These are phyloP conservation scores for Aspergillus sp. DNA, from an alignment of 2,329 filamentous ascomycete genomes.

Conservation along the genomic window DNA sequence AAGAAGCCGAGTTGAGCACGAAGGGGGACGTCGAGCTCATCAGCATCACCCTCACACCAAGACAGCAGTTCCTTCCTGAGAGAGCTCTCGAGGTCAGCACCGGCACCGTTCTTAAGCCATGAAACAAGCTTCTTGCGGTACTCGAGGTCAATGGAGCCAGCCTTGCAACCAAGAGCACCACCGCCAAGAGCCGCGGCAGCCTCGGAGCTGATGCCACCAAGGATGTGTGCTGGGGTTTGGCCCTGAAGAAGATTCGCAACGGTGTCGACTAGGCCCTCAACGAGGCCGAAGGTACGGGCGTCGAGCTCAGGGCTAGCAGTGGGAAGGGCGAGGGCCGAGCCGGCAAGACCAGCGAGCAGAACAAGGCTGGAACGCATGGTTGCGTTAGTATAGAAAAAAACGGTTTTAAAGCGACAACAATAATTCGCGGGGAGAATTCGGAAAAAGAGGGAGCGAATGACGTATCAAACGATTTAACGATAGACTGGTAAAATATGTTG, in stretches of 20 bases:
- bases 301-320: slow-evolving; percentile 26
- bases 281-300: slow-evolving; percentile 25
- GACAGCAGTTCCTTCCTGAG: slow-evolving; percentile 30
- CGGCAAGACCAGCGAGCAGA: slow-evolving; percentile 35
- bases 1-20: slow-evolving; percentile 34
- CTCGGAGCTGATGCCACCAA: slow-evolving; percentile 32
- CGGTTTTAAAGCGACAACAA: slow-evolving; percentile 15
- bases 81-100: slow-evolving; percentile 23
- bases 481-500: slow-evolving; percentile 29
- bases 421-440: slow-evolving; percentile 6
- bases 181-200: slow-evolving; percentile 38
- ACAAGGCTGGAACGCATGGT: slow-evolving; percentile 28
- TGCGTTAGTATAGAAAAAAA: slow-evolving; percentile 19
- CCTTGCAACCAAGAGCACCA: slow-evolving; percentile 36
- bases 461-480: slow-evolving; percentile 30
- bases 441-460: slow-evolving; percentile 8
- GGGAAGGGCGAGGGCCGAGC: slow-evolving; percentile 33
- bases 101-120: slow-evolving; percentile 29
- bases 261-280: slow-evolving; percentile 24
- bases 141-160: slow-evolving; percentile 25
- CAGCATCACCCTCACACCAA: slow-evolving; percentile 32
- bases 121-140: slow-evolving; percentile 30
- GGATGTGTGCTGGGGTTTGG: slow-evolving; percentile 19
- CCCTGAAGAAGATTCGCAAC: slow-evolving; percentile 26
- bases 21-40: slow-evolving; percentile 25